Percentiles rank a stretch among this genome's conserved stretches.
Conservation (phyloP, 2,329 filamentous ascomycete genomes). For the Bipolaris oryzae region DNA sequence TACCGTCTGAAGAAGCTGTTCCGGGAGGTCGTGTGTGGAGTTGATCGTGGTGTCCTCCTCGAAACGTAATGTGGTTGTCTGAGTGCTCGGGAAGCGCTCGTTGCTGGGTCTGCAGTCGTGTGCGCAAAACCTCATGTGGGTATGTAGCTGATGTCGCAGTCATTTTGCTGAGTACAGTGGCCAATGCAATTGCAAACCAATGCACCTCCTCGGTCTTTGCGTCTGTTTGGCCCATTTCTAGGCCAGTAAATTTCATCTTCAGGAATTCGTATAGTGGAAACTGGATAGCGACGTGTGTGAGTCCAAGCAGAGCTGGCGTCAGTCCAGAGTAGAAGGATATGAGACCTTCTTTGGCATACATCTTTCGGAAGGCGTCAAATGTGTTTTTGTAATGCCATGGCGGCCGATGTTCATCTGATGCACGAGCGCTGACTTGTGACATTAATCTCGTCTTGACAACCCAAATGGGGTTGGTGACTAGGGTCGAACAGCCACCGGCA, state of each 20-base stretch:
- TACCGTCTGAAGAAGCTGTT: constrained; percentile 61
- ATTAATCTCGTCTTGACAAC: constrained; percentile 98
- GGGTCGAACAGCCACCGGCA: constrained; percentile 89
- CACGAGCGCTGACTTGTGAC: constrained; percentile 77
- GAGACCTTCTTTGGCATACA: constrained; percentile 90
- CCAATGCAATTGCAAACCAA: constrained; percentile 82
- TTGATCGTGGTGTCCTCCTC: constrained; percentile 40
- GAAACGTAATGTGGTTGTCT: constrained; percentile 59
- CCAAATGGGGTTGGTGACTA: constrained; percentile 98
- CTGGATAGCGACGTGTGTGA: constrained; percentile 95
- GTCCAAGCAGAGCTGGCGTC: constrained; percentile 85
- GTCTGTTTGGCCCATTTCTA: constrained; percentile 78
- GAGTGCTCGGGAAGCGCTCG: constrained; percentile 61
- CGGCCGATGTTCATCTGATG: constrained; percentile 63
- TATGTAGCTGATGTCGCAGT: constrained; percentile 95
- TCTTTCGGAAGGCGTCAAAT: constrained; percentile 89
- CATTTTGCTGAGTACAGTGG: constrained; percentile 92
- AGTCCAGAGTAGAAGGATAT: constrained; percentile 94
- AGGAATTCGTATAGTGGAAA: constrained; percentile 96
- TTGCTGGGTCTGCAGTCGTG: constrained; percentile 90
- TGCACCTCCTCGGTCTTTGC: constrained; percentile 66
- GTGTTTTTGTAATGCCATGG: constrained; percentile 93
- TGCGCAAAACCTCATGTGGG: constrained; percentile 94
- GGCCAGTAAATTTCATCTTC: constrained; percentile 87
- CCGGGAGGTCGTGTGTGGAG: constrained; percentile 54